Percentiles rank a stretch among this genome's conserved stretches.
Conservation (phyloP, 2,329 filamentous ascomycete genomes). For the Alternaria burnsii region DNA sequence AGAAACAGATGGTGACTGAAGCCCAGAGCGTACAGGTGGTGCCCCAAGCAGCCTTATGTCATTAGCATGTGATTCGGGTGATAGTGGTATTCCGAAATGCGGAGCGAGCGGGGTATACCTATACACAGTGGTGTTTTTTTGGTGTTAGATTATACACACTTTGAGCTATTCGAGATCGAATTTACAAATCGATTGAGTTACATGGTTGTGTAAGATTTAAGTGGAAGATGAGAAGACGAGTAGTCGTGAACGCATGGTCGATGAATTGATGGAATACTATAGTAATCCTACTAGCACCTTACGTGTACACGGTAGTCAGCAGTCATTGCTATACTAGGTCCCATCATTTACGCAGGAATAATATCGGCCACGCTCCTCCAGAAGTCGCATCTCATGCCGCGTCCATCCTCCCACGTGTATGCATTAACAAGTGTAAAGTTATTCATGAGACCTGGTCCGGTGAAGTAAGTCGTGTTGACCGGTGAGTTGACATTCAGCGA, state of each 20-base stretch:
- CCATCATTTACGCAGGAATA: background rate
- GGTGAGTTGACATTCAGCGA: background rate
- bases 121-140: background rate
- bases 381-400: conserved; percentile 21
- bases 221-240: background rate
- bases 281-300: background rate
- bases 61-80: background rate
- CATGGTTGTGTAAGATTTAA: background rate
- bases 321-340: background rate
- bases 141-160: background rate
- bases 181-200: background rate
- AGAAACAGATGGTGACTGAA: background rate
- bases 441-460: conserved; percentile 16
- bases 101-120: background rate
- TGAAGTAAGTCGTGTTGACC: conserved; percentile 17
- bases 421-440: conserved; percentile 17
- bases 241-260: background rate
- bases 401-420: conserved; percentile 23
- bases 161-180: background rate
- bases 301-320: background rate
- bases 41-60: background rate
- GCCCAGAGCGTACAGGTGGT: background rate
- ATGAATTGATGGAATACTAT: background rate
- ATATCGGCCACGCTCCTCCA: conserved; percentile 17
- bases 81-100: background rate